Base-by-base conservation (phyloP, 176 grass and related monocot species). In the Carex parvula region DNA sequence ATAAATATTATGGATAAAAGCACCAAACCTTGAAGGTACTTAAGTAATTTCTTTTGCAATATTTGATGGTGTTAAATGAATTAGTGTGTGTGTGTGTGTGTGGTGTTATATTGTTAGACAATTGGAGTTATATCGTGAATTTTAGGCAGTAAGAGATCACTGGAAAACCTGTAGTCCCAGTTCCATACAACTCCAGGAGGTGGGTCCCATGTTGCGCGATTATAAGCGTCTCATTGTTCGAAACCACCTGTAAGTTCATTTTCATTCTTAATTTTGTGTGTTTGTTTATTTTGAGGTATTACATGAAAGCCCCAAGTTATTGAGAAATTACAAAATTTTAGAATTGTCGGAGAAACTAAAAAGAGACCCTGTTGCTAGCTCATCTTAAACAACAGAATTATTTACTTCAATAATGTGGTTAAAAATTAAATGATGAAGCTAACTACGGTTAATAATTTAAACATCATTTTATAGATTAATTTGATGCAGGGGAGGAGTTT, bases 171-270 rank as follows among this genome's bases (percentile, higher is more conserved):
- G 86, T 84, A 74, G 84, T 37, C 79, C 91, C 52, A 90, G 79
- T 74, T 90, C 88, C 62, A 58, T 97, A 88, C 89, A 90, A 65
- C 69, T 97, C n/a, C 91, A 97, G 63, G 88, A 94, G 65, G 84
- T 92, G 65, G 88, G 91, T 44, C 94, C 92, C 84, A 90, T 97
- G 75, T 61, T 97, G 70, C 91, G 90, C 39, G 94, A 94, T 79
- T 97, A 97, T 86, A 92, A 97, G 85, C 91, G 91, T 0, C 86
- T 92, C 59, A 92, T 90, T 82, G 81, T 91, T 59, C 84, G 30
- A 21, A 61, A 18, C 72, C 87, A 89, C 64, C 53, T 58, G 92
- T 94, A 92, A 85, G 46, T 88, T 89, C 65, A 55, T 71, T 54
- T 80, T 80, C 52, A 50, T 66, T 46, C 50, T 65, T 48, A 44